A percentile compares a stretch with the other conserved stretches of the same genome.
phyloP scores from a whole-genome alignment of 2,329 filamentous ascomycete genomes.

The Chrysosporium keratinophilum region DNA sequence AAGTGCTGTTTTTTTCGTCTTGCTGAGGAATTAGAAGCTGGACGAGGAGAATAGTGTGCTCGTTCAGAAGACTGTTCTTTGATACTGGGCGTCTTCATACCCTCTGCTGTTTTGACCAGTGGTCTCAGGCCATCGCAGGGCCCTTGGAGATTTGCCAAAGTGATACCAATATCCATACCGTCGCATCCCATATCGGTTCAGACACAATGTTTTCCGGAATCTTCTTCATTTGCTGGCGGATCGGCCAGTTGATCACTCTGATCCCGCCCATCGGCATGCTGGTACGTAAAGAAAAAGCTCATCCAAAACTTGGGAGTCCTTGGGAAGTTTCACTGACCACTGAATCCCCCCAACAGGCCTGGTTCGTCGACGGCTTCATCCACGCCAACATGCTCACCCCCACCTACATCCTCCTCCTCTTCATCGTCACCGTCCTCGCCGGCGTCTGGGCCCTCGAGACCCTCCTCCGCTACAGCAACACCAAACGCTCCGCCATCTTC shows the following conservation, averaged over 20 bases:
- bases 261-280: conserved; percentile 56
- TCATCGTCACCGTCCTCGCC: conserved; percentile 54
- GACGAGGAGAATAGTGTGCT: not conserved
- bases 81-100: too few species aligned
- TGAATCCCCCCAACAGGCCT: conserved; percentile 32
- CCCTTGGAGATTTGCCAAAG: not conserved
- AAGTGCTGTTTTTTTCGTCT: not conserved
- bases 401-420: conserved; percentile 51
- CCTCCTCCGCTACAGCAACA: conserved; percentile 48
- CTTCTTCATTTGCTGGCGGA: conserved; percentile 52
- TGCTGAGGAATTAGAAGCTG: not conserved
- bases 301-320: not conserved
- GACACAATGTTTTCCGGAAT: conserved; percentile 42
- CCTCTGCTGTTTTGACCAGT: too few species aligned
- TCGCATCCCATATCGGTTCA: not conserved
- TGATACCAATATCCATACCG: not conserved
- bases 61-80: too few species aligned
- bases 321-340: not conserved
- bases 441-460: conserved; percentile 53
- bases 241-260: conserved; percentile 52
- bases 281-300: conserved; percentile 25
- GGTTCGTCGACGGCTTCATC: conserved; percentile 52
- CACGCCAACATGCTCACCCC: conserved; percentile 49
- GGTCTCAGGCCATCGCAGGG: not conserved
- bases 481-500: conserved; percentile 49